Conservation (phyloP, 2,329 filamentous ascomycete species). For the Bipolaris cookei region DNA sequence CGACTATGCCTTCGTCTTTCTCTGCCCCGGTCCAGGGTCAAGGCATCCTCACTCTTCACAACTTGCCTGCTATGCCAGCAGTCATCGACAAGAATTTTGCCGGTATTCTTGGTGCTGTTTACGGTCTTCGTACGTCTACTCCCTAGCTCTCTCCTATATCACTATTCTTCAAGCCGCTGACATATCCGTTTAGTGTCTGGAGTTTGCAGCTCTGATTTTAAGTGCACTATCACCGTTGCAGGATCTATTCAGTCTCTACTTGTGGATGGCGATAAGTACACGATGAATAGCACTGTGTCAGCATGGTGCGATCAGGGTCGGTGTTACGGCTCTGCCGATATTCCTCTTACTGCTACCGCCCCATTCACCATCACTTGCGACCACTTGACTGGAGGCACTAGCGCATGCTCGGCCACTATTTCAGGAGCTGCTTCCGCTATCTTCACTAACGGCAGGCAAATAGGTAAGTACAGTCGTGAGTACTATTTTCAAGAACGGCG, state of each 20-base stretch:
- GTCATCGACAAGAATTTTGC: conserved; percentile 9
- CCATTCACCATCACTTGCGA: conserved; percentile 13
- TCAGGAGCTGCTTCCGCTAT: conserved; percentile 6
- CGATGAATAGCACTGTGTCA: neutral
- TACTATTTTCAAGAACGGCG: neutral
- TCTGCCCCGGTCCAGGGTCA: conserved; percentile 8
- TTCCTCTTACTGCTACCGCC: conserved; percentile 9
- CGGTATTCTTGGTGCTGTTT: neutral
- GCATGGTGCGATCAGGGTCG: conserved; percentile 10
- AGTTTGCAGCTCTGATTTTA: neutral
- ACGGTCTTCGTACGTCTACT: conserved; percentile 5
- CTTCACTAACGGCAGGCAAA: conserved; percentile 9
- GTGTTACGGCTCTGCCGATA: conserved; percentile 7
- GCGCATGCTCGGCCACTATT: conserved; percentile 10
- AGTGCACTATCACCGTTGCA: conserved; percentile 8
- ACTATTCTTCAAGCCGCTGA: neutral
- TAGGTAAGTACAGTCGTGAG: conserved; percentile 2
- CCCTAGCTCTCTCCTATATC: neutral
- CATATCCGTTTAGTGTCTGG: conserved; percentile 1
- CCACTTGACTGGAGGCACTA: neutral
- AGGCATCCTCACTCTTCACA: conserved; percentile 5
- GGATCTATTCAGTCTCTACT: conserved; percentile 13
- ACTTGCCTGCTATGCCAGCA: conserved; percentile 12
- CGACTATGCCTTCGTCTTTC: conserved; percentile 8
- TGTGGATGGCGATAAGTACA: conserved; percentile 12